These are phyloP conservation scores for Dianthus caryophyllus DNA, from an alignment of 148 eudicot species.

Conservation along the genomic window DNA sequence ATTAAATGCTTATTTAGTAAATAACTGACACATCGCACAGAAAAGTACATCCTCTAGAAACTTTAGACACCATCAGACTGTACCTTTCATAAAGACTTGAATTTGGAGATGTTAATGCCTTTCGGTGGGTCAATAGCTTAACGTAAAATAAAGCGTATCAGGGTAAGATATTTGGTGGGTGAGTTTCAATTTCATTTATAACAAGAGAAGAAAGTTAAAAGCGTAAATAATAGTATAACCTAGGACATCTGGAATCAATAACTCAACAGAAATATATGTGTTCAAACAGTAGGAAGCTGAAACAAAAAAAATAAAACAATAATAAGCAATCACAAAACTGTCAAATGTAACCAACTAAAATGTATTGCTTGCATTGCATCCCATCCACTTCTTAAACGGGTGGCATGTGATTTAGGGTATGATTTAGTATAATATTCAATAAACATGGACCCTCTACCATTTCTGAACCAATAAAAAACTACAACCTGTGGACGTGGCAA, in stretches of 20 bases:
- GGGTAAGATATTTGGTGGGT: background rate
- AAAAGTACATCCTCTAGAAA: background rate
- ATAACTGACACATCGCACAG: background rate
- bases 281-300: background rate
- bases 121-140: background rate
- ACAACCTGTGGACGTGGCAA: constrained; percentile 50
- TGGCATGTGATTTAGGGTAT: background rate
- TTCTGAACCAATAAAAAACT: constrained; percentile 10
- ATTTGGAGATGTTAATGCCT: background rate
- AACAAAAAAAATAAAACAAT: too few species aligned
- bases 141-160: too few species aligned
- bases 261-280: background rate
- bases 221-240: background rate
- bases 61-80: background rate
- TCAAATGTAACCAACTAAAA: background rate
- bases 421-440: background rate
- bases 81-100: background rate
- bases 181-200: background rate
- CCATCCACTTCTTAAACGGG: background rate
- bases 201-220: background rate
- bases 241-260: background rate
- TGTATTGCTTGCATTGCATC: background rate
- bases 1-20: background rate
- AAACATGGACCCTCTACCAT: background rate
- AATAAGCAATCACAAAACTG: too few species aligned